Conservation (phyloP, 2,329 filamentous ascomycete species). For the Dothiorella sarmentorum region DNA sequence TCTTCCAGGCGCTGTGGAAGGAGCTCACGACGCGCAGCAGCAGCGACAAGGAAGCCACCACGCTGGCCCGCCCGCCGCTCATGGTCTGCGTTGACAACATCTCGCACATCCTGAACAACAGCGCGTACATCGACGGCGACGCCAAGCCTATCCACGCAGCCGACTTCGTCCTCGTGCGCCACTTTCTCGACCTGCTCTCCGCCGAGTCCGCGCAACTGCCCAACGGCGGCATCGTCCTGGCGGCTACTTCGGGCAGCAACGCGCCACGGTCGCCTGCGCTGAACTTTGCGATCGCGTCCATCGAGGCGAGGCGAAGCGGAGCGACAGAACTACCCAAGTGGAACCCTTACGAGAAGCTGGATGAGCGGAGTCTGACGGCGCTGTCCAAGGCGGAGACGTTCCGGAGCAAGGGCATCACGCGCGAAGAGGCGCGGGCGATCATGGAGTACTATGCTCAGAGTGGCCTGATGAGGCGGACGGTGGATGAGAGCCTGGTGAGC, state of each 20-base stretch:
- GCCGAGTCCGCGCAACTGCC: slow-evolving; percentile 46
- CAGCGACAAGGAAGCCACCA: slow-evolving; percentile 31
- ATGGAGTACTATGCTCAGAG: slow-evolving; percentile 94
- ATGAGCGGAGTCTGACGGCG: slow-evolving; percentile 50
- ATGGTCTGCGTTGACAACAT: slow-evolving; percentile 77
- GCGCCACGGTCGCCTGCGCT: slow-evolving; percentile 61
- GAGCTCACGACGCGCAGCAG: slow-evolving; percentile 62
- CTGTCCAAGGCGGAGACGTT: slow-evolving; percentile 46
- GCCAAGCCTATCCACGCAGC: slow-evolving; percentile 79
- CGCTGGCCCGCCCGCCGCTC: slow-evolving; percentile 54
- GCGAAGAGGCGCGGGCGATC: slow-evolving; percentile 69
- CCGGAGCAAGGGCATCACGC: slow-evolving; percentile 65
- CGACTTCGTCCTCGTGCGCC: slow-evolving; percentile 71
- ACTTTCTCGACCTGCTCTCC: slow-evolving; percentile 68
- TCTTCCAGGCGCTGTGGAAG: slow-evolving; percentile 76
- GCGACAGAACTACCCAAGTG: slow-evolving; percentile 37
- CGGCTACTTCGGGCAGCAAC: slow-evolving; percentile 71
- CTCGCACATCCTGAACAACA: slow-evolving; percentile 73
- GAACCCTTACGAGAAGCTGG: slow-evolving; percentile 52
- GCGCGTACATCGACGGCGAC: slow-evolving; percentile 69
- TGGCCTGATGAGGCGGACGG: slow-evolving; percentile 67
- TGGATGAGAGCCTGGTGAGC: slow-evolving; percentile 68
- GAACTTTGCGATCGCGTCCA: slow-evolving; percentile 60
- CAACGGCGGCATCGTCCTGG: slow-evolving; percentile 78
- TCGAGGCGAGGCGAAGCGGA: slow-evolving; percentile 40